phyloP scores from a whole-genome alignment of 257 asterid species.

The Solanum commersonii region DNA sequence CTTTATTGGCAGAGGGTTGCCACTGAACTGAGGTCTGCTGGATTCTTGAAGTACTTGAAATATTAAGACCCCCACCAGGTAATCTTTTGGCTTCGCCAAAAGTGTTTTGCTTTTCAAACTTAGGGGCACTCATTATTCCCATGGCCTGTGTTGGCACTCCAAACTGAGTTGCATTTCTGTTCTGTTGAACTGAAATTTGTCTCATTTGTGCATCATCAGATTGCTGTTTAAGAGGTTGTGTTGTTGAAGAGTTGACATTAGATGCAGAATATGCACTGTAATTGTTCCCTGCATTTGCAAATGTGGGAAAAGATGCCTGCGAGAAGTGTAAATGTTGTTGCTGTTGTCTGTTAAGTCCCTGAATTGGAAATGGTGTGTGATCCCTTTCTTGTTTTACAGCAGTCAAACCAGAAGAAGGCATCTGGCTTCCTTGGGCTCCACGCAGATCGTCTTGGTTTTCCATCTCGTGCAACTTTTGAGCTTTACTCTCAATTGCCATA shows the following conservation, averaged over 20 bases:
- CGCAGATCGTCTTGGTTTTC: slow-evolving; percentile 48
- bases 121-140: slow-evolving; percentile 38
- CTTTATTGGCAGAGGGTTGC: slow-evolving; percentile 29
- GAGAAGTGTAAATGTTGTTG: slow-evolving; percentile 49
- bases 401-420: slow-evolving; percentile 28
- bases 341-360: slow-evolving; percentile 65
- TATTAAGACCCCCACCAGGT: slow-evolving; percentile 25
- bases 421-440: slow-evolving; percentile 38
- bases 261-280: slow-evolving; percentile 50
- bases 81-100: slow-evolving; percentile 44
- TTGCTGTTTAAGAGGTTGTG: slow-evolving; percentile 45
- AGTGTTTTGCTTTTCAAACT: slow-evolving; percentile 51
- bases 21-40: slow-evolving; percentile 36
- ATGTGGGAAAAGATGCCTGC: slow-evolving; percentile 45
- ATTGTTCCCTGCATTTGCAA: slow-evolving; percentile 39
- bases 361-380: slow-evolving; percentile 45
- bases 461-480: slow-evolving; percentile 31
- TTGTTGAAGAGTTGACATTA: slow-evolving; percentile 26
- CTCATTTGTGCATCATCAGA: slow-evolving; percentile 59
- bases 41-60: slow-evolving; percentile 26
- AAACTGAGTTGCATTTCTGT: slow-evolving; percentile 30
- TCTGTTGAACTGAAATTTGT: slow-evolving; percentile 54
- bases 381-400: slow-evolving; percentile 58
- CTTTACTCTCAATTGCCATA: slow-evolving; percentile 28
- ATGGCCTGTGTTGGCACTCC: slow-evolving; percentile 39